These are phyloP conservation scores for Pyrenochaeta sp. DNA, from an alignment of 2,329 filamentous ascomycete genomes.

Conservation along the genomic window DNA sequence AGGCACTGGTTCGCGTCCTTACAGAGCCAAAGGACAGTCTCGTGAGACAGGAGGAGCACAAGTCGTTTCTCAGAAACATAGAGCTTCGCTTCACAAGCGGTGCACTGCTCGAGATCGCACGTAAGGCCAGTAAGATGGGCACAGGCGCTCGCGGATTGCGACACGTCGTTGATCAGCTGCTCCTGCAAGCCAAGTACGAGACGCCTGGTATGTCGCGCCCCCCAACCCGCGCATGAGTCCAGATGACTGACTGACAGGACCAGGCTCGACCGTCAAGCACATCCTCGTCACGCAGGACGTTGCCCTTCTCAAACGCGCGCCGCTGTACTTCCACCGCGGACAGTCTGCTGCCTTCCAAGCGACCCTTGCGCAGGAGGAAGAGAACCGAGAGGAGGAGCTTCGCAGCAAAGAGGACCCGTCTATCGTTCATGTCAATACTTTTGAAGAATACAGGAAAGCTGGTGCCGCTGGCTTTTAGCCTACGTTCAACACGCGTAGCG, in stretches of 20 bases:
- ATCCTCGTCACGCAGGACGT: conserved; percentile 57
- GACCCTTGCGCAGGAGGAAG: conserved; percentile 55
- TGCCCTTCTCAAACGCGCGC: conserved; percentile 52
- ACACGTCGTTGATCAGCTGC: conserved; percentile 58
- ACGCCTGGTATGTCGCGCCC: conserved; percentile 48
- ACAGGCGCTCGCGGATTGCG: conserved; percentile 70
- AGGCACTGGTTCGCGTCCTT: conserved; percentile 81
- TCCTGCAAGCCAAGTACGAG: conserved; percentile 58
- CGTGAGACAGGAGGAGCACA: conserved; percentile 84
- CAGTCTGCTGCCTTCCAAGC: conserved; percentile 52
- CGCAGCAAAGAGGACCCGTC: conserved; percentile 37
- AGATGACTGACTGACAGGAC: conserved; percentile 11
- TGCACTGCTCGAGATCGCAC: conserved; percentile 82
- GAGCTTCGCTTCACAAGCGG: conserved; percentile 83
- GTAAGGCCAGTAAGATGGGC: conserved; percentile 70
- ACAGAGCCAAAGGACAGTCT: conserved; percentile 92
- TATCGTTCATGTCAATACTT: conserved; percentile 42
- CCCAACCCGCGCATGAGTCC: background rate
- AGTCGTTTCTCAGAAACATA: conserved; percentile 81
- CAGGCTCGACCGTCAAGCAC: conserved; percentile 54
- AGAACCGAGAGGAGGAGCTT: conserved; percentile 54
- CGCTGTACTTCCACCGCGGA: conserved; percentile 55
- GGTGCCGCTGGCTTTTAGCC: conserved; percentile 38
- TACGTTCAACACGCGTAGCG: conserved; percentile 7
- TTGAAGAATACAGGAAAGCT: conserved; percentile 59